These are phyloP conservation scores for Urostyla sp. DNA, from an alignment of 73 alveolate genomes.

Conservation along the genomic window DNA sequence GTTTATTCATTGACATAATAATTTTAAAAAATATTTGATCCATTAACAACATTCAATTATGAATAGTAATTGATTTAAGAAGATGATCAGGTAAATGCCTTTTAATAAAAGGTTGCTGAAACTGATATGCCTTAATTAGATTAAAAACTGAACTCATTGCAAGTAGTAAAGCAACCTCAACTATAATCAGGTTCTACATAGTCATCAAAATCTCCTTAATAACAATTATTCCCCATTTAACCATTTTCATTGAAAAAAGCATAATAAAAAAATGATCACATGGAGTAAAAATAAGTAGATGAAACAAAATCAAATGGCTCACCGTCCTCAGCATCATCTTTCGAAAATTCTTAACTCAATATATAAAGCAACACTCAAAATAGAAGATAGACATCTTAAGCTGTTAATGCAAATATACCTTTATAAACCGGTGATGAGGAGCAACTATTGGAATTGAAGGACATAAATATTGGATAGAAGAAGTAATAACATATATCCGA, in stretches of 20 bases:
- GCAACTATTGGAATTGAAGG: not conserved
- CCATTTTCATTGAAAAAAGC: not conserved
- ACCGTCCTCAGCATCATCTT: not conserved
- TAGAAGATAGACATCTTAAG: not conserved
- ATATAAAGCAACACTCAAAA: not conserved
- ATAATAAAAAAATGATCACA: not conserved
- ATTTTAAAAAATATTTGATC: too few relatives aligned
- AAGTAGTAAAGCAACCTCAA: too few relatives aligned
- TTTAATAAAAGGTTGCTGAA: too few relatives aligned
- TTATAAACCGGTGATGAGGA: conserved; percentile 31
- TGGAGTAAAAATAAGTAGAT: not conserved
- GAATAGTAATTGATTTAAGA: too few relatives aligned
- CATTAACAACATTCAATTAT: too few relatives aligned
- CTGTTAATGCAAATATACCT: conserved; percentile 31
- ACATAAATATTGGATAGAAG: not conserved
- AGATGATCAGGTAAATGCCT: too few relatives aligned
- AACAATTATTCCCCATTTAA: too few relatives aligned
- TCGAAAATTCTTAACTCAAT: conserved; percentile 1
- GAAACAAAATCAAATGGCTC: not conserved
- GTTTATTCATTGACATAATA: too few relatives aligned
- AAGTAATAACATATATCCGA: not conserved
- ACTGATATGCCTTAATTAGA: too few relatives aligned
- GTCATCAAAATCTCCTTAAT: too few relatives aligned
- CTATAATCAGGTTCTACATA: too few relatives aligned
- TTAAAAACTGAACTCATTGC: too few relatives aligned